Conservation (phyloP, 2,329 filamentous ascomycete species). For the Trichoderma sp. region DNA sequence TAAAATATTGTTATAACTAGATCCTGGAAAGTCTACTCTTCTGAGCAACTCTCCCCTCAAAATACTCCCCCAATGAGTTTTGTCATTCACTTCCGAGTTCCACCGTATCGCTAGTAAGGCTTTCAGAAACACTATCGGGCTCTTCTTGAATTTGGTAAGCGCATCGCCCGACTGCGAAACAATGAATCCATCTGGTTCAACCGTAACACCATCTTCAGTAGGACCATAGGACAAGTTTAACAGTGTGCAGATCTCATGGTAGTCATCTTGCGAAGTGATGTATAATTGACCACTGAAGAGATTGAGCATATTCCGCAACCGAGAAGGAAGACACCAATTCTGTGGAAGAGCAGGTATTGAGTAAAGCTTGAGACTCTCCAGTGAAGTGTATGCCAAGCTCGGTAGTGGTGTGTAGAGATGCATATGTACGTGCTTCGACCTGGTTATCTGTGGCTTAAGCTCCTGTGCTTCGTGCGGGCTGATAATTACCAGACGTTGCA, state of each 20-base stretch:
- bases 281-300: neutral
- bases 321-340: neutral
- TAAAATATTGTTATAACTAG: neutral
- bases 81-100: neutral
- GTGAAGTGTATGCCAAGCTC: neutral
- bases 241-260: neutral
- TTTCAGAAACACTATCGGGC: neutral
- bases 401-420: constrained; percentile 51
- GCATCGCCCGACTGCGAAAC: neutral
- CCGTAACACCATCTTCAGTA: neutral
- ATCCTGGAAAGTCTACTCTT: neutral
- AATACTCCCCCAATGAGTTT: neutral
- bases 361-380: neutral
- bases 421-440: constrained; percentile 38
- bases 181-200: neutral
- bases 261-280: neutral
- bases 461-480: constrained; percentile 50
- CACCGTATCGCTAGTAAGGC: neutral
- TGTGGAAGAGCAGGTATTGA: neutral
- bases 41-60: neutral
- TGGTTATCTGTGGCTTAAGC: constrained; percentile 34
- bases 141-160: neutral
- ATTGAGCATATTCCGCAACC: neutral
- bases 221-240: neutral
- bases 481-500: constrained; percentile 9